A percentile compares a stretch with the other conserved stretches of the same genome.
phyloP scores from a whole-genome alignment of 257 asterid genomes.

The Cordia subcordata region DNA sequence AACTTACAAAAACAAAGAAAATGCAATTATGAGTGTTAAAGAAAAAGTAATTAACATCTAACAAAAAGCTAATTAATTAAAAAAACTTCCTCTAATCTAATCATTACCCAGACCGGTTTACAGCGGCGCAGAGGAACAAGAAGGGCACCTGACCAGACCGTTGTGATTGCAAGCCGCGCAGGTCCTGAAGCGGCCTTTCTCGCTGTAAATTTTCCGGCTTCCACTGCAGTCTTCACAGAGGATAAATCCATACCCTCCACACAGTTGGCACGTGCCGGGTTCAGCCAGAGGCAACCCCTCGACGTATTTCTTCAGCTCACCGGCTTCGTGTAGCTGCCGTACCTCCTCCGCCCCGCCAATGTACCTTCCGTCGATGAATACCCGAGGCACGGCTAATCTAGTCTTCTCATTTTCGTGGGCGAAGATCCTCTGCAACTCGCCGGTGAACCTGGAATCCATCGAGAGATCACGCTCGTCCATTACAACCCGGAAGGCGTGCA shows the following conservation, averaged over 20 bases:
- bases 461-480: slow-evolving; percentile 90
- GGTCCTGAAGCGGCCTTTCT: slow-evolving; percentile 66
- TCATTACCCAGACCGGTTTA: slow-evolving; percentile 10
- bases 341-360: slow-evolving; percentile 90
- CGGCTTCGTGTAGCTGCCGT: slow-evolving; percentile 72
- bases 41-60: neutral
- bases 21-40: neutral
- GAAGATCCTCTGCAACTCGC: slow-evolving; percentile 66
- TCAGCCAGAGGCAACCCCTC: slow-evolving; percentile 57
- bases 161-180: slow-evolving; percentile 85
- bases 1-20: neutral
- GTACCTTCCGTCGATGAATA: slow-evolving; percentile 88
- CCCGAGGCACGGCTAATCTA: slow-evolving; percentile 58
- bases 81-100: slow-evolving; percentile 1
- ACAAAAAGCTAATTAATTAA: neutral
- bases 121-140: slow-evolving; percentile 53
- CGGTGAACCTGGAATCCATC: slow-evolving; percentile 69
- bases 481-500: slow-evolving; percentile 61
- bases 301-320: slow-evolving; percentile 69
- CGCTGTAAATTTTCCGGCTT: slow-evolving; percentile 73
- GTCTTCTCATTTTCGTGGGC: slow-evolving; percentile 38
- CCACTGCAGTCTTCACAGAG: slow-evolving; percentile 77
- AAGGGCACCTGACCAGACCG: slow-evolving; percentile 94
- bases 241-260: slow-evolving; percentile 71
- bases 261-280: slow-evolving; percentile 62